Evolutionary conservation across 306 rosid species (phyloP).

Genomic region (Cucumis sativus): Cucumber_9930_V3 NC_026659.2:14091001-14091500

Average conservation of each 20-base stretch:
- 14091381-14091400: background rate
- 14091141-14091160: slow-evolving; percentile 27
- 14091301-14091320: slow-evolving; percentile 10
- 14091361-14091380: background rate
- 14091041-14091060: slow-evolving; percentile 33
- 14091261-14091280: slow-evolving; percentile 19
- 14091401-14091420: slow-evolving; percentile 15
- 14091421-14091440: slow-evolving; percentile 8
- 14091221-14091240: slow-evolving; percentile 11
- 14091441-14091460: slow-evolving; percentile 21
- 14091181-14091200: slow-evolving; percentile 35
- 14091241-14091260: slow-evolving; percentile 31
- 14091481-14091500: background rate
- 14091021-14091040: slow-evolving; percentile 44
- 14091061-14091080: slow-evolving; percentile 50
- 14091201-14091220: slow-evolving; percentile 23
- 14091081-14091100: slow-evolving; percentile 50
- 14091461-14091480: background rate
- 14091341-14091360: background rate
- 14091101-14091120: slow-evolving; percentile 42
- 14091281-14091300: background rate
- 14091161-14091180: slow-evolving; percentile 25
- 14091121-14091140: slow-evolving; percentile 30
- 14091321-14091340: slow-evolving; percentile 13
- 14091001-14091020: slow-evolving; percentile 40